A percentile compares a stretch with the other conserved stretches of the same genome.
Conservation (phyloP, 768 basidiomycete species). For the Tulasnella calospora region DNA sequence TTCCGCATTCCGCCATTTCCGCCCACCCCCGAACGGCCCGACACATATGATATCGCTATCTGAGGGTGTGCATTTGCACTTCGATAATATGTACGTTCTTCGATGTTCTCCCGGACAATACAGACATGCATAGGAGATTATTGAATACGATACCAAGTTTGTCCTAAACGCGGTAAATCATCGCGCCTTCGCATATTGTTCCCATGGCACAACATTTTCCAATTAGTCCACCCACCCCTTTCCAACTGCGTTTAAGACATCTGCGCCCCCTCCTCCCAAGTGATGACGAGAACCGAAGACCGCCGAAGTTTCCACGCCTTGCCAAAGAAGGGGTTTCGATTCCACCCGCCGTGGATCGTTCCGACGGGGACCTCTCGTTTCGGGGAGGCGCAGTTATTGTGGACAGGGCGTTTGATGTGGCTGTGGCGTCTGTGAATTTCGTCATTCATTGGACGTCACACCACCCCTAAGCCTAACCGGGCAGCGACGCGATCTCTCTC, state of each 20-base stretch:
- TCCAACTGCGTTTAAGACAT: not conserved
- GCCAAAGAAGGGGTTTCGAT: not conserved
- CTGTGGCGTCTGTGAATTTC: slow-evolving; percentile 7
- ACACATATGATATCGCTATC: not conserved
- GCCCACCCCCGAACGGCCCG: not conserved
- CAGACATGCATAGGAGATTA: not conserved
- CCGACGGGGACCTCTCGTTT: not conserved
- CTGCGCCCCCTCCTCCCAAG: not conserved
- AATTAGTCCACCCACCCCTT: not conserved
- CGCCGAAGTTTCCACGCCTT: not conserved
- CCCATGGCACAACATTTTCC: not conserved
- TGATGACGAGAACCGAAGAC: not conserved
- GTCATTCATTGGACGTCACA: not conserved
- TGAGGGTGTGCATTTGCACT: not conserved
- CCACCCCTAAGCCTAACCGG: not conserved
- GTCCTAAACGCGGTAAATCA: not conserved
- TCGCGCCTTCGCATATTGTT: not conserved
- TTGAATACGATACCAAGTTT: not conserved
- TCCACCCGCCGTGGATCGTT: not conserved
- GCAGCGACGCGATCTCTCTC: not conserved
- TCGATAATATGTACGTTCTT: not conserved
- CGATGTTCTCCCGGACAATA: not conserved
- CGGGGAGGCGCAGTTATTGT: not conserved
- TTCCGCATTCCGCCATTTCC: not conserved
- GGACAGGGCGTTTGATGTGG: not conserved